Percentiles rank a stretch among this genome's conserved stretches.
phyloP scores from a whole-genome alignment of 2,329 filamentous ascomycete genomes.

The Endoconidiophora laricicola region DNA sequence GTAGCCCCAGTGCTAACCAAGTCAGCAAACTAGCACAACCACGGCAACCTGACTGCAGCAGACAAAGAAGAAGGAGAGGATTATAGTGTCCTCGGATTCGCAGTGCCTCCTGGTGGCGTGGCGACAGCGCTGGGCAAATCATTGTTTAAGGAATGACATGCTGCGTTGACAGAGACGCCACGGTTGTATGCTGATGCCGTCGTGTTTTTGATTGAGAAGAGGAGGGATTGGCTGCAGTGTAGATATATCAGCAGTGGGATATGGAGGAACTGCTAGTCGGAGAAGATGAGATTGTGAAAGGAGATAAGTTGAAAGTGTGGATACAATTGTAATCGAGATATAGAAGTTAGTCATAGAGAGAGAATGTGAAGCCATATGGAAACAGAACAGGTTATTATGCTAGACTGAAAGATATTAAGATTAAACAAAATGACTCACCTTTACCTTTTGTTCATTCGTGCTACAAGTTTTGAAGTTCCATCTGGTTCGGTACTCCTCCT shows the following conservation, averaged over 20 bases:
- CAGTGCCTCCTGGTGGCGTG: conserved; percentile 24
- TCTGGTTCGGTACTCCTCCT: neutral
- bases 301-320: conserved; percentile 14
- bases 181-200: conserved; percentile 27
- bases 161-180: conserved; percentile 21
- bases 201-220: conserved; percentile 25
- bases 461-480: too few species aligned
- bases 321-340: conserved; percentile 4
- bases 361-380: neutral
- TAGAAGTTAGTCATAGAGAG: neutral
- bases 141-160: conserved; percentile 3
- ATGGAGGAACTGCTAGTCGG: conserved; percentile 26
- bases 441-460: too few species aligned
- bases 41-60: conserved; percentile 16
- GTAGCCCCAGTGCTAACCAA: conserved; percentile 27
- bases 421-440: too few species aligned
- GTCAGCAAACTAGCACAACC: conserved; percentile 32
- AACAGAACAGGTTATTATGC: too few species aligned
- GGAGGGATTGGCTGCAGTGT: conserved; percentile 28
- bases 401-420: too few species aligned
- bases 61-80: conserved; percentile 9
- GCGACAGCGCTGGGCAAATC: conserved; percentile 20
- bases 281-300: conserved; percentile 25
- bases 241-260: conserved; percentile 32
- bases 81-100: conserved; percentile 25